A percentile compares a stretch with the other conserved stretches of the same genome.
Conservation (phyloP, 352 stramenopile species). For the Phytophthora citrophthora region DNA sequence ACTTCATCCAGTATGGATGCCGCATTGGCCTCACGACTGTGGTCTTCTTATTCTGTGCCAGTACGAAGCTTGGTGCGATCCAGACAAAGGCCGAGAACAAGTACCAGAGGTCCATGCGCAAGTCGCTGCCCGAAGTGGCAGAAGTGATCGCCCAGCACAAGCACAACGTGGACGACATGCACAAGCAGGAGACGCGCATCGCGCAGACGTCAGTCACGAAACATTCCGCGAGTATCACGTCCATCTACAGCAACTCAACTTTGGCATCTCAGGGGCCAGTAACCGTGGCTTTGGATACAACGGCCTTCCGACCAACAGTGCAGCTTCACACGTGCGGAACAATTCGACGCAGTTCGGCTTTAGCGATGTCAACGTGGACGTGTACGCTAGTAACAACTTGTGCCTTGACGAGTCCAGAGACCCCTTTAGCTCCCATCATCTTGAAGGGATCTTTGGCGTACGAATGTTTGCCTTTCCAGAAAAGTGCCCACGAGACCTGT, state of each 20-base stretch:
- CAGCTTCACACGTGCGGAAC: conserved; percentile 26
- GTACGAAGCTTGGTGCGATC: conserved; percentile 82
- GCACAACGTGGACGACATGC: conserved; percentile 45
- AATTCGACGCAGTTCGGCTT: conserved; percentile 45
- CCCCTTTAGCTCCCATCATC: conserved; percentile 35
- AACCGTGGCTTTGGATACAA: conserved; percentile 9
- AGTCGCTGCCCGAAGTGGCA: conserved; percentile 35
- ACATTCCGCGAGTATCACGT: conserved; percentile 28
- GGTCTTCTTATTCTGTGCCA: conserved; percentile 81
- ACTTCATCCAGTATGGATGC: conserved; percentile 59
- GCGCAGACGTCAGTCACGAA: conserved; percentile 48
- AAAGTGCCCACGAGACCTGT: too few relatives aligned
- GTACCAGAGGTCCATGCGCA: conserved; percentile 54
- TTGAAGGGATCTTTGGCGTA: neutral
- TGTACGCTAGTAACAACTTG: conserved; percentile 5
- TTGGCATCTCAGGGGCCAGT: conserved; percentile 23
- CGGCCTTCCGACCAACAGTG: conserved; percentile 23
- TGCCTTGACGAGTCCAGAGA: conserved; percentile 7
- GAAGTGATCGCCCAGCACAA: conserved; percentile 31
- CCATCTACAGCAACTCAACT: conserved; percentile 27
- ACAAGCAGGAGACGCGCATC: conserved; percentile 71
- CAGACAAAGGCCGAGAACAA: conserved; percentile 89
- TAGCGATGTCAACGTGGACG: conserved; percentile 20
- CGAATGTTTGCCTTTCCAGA: too few relatives aligned
- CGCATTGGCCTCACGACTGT: conserved; percentile 58